These are phyloP conservation scores for Lactarius akahatsu DNA, from an alignment of 768 basidiomycete species.

Conservation along the genomic window DNA sequence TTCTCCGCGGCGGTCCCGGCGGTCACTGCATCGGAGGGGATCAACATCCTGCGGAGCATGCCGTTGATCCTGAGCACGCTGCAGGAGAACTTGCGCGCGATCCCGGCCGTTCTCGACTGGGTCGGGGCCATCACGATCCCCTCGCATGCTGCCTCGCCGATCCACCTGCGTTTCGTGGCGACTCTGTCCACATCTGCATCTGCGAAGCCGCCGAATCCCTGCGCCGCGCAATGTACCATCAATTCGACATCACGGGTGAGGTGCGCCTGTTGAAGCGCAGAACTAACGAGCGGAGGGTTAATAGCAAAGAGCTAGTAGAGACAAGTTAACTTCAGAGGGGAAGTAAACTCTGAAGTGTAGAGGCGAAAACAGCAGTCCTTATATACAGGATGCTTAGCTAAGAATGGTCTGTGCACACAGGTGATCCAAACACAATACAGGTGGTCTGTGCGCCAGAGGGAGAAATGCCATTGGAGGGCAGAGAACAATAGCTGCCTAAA, in stretches of 20 bases:
- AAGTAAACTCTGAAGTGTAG: too few species aligned
- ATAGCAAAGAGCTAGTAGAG: too few species aligned
- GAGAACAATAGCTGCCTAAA: too few species aligned
- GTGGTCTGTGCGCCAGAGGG: too few species aligned
- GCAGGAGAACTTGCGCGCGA: conserved; percentile 74
- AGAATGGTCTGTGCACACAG: too few species aligned
- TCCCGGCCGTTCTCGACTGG: conserved; percentile 77
- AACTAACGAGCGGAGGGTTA: too few species aligned
- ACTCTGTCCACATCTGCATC: not conserved
- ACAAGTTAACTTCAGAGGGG: too few species aligned
- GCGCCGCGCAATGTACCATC: conserved; percentile 46
- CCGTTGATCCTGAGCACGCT: conserved; percentile 74
- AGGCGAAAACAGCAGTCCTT: too few species aligned
- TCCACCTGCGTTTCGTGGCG: conserved; percentile 52
- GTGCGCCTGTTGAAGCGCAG: too few species aligned
- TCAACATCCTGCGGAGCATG: conserved; percentile 71
- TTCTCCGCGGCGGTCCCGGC: conserved; percentile 95
- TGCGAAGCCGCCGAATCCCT: conserved; percentile 45
- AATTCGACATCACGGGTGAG: conserved; percentile 47
- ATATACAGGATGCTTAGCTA: too few species aligned
- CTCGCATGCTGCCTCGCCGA: conserved; percentile 81
- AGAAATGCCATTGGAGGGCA: too few species aligned
- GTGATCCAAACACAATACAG: too few species aligned
- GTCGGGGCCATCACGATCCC: conserved; percentile 81
- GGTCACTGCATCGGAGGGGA: conserved; percentile 82